Evolutionary conservation across 768 basidiomycete genomes (phyloP), one percentile per base, ranked within the genome.

Genomic region (Ephemerocybe angulata): DNA sequence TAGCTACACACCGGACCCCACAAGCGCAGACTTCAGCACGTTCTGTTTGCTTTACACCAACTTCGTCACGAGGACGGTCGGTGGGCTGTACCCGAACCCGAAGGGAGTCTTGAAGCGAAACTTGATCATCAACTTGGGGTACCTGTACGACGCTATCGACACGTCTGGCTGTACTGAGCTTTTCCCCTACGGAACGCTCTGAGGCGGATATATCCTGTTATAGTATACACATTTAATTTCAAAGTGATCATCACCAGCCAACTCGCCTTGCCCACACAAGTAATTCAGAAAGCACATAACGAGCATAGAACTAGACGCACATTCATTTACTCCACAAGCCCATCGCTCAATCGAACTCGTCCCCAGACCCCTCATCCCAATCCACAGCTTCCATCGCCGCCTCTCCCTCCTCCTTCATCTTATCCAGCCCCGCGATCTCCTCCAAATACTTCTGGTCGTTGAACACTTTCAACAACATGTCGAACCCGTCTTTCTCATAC

Each of bases 381-480:
- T 92, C 90, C 0, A 90, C 78, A 25, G 72, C 78, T 62, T 88
- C 86, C 59, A 93, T 56, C 31, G 77, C 80, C 27, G 77, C 82
- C 65, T 93, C 87, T 2, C 87, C 86, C 62, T 93, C 90, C 19
- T 77, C 76, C 61, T 88, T 84, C 62, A 95, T 69, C 67, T 82
- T 78, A 68, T 93, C 88, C 56, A 95, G 68, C 3, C 93, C 93
- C 0, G 90, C 93, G 57, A 94, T 62, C 54, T 71, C 67, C 67
- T 90, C 88, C 28, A 95, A 72, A 63, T 84, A 90, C 49, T 84
- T 82, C 4, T 75, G 72, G 59, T 97, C 92, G 60, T 93, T 91
- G 68, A 93, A 95, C 3, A 88, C 94, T 56, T 81, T 72, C 19
- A 88, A 65, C 15, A 98, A 68, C 85, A 95, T 86, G 15, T 76